Conservation (phyloP, 768 basidiomycete genomes). For the Rhizopogon vinicolor region DNA sequence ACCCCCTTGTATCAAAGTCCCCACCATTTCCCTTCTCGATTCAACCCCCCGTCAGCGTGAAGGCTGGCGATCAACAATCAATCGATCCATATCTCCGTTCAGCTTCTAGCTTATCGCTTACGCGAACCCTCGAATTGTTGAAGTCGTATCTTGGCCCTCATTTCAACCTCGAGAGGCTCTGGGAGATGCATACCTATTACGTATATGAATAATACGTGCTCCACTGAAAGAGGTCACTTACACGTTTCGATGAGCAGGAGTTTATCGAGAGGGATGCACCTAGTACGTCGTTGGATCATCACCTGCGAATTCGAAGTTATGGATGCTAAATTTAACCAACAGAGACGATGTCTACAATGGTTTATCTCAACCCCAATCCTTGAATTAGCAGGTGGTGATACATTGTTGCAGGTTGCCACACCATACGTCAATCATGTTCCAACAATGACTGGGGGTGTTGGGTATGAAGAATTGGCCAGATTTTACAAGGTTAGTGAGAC, state of each 20-base stretch:
- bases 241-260: conserved; percentile 21
- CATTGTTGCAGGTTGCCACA: conserved; percentile 28
- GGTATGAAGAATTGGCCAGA: conserved; percentile 34
- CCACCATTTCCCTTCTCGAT: conserved; percentile 35
- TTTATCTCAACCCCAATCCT: conserved; percentile 5
- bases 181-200: conserved; percentile 43
- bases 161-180: conserved; percentile 40
- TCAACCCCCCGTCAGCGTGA: conserved; percentile 23
- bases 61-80: conserved; percentile 12
- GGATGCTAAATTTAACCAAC: background rate
- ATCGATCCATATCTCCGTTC: conserved; percentile 32
- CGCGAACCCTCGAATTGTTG: conserved; percentile 33
- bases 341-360: conserved; percentile 43
- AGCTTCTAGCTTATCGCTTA: conserved; percentile 33
- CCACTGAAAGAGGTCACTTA: background rate
- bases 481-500: conserved; percentile 37
- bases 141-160: conserved; percentile 35
- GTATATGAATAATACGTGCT: conserved; percentile 17
- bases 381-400: background rate
- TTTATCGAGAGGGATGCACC: conserved; percentile 34
- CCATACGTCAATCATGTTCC: conserved; percentile 40
- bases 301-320: background rate
- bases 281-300: conserved; percentile 22
- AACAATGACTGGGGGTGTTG: conserved; percentile 45
- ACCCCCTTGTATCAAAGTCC: conserved; percentile 28